phyloP scores from a whole-genome alignment of 306 rosid species.

The Malus sieversii region DNA sequence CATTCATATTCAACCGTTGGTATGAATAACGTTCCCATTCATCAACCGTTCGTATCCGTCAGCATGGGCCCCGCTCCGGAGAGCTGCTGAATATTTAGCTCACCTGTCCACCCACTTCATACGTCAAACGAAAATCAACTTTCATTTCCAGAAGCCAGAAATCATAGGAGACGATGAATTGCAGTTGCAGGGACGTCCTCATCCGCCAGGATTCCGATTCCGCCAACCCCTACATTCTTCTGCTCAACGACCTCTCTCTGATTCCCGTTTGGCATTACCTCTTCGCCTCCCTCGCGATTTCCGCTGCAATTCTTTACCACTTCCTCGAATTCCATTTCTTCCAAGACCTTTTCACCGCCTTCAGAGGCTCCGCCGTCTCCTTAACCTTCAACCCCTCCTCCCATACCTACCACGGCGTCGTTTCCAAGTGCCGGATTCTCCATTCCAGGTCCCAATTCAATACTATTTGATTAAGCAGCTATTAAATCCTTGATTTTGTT shows the following conservation, averaged over 20 bases:
- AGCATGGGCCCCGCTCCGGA: neutral
- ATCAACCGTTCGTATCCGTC: neutral
- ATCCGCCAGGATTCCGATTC: neutral
- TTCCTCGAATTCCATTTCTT: slow-evolving; percentile 70
- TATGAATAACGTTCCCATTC: too few relatives aligned
- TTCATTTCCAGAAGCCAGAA: neutral
- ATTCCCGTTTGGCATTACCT: slow-evolving; percentile 55
- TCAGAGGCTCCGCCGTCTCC: slow-evolving; percentile 43
- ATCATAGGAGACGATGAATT: neutral
- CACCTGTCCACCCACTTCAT: neutral
- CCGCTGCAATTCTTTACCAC: slow-evolving; percentile 35
- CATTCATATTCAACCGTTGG: too few relatives aligned
- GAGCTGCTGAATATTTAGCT: neutral
- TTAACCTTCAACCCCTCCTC: slow-evolving; percentile 47
- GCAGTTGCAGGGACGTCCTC: neutral
- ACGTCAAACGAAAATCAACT: neutral
- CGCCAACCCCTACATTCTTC: slow-evolving; percentile 27
- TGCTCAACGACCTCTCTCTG: slow-evolving; percentile 32
- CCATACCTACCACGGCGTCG: slow-evolving; percentile 49
- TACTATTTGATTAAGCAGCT: neutral
- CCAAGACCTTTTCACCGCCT: slow-evolving; percentile 43
- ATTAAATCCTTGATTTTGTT: neutral
- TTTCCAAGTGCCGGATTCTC: slow-evolving; percentile 72
- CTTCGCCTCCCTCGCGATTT: slow-evolving; percentile 8
- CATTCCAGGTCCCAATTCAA: slow-evolving; percentile 37